Base-by-base conservation (phyloP, 768 basidiomycete genomes). In the Sistotremastrum suecicum region DNA sequence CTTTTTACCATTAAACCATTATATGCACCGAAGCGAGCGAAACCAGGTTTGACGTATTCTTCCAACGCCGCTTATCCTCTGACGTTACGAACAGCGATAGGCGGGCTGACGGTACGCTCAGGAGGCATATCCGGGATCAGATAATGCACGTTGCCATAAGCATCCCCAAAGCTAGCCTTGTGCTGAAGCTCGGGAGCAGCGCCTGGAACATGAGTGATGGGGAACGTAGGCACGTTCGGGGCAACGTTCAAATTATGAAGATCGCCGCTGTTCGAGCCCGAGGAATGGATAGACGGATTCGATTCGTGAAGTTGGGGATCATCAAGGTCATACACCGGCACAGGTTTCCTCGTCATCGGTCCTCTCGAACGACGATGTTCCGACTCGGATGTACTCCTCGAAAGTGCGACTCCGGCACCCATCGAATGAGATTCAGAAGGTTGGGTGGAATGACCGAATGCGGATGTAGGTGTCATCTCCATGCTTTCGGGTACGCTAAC, bases 111-210 rank as follows among this genome's bases (percentile, higher is more conserved):
- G 33, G 29, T 11, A 32, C 5, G 46, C 43, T 46, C 34, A n/a
- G 48, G 58, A 11, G 75, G 76, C 67, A 76, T 66, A 53, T 78
- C 76, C 6, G 76, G 76, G 37, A 78, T 76, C 48, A 78, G 55
- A 62, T 74, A 76, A 56, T 78, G 76, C 48, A 78, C 51, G 29
- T 66, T 65, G 39, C 66, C 60, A 29, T 65, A 20, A 1, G 20
- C 65, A 34, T 64, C 64, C 43, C 67, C 72, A 56, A 74, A 64
- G 56, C 68, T 70, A 37, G 59, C 58, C 56, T 71, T 71, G 52
- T 64, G 71, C 32, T 41, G 47, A 49, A 69, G 58, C 52, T 43
- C 57, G 39, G 43, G 48, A 20, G 20, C 33, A 8, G 4, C 40
- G 29, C 10, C 40, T 41, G 29, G 33, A 20, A 32, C 29, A 41